Evolutionary conservation across 768 basidiomycete species (phyloP).

Genomic region (Cystofilobasidium bisporidii): DNA sequence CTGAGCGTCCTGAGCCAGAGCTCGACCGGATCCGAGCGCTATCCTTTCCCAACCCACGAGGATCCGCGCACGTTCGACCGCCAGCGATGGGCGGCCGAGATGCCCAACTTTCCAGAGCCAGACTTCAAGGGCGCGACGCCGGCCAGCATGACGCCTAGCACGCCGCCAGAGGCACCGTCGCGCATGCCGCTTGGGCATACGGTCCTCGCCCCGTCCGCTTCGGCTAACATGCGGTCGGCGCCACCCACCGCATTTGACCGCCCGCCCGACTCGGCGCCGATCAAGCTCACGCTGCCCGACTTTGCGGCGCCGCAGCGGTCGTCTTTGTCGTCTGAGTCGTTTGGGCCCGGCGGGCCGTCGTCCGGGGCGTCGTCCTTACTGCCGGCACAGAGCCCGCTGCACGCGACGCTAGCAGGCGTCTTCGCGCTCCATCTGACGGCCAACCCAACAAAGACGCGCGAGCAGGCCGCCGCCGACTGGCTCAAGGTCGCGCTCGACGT

Average conservation of each 20-base stretch:
- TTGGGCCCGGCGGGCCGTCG: too few relatives aligned
- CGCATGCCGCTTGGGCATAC: neutral
- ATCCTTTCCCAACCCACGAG: neutral
- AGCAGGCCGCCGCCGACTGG: conserved; percentile 3
- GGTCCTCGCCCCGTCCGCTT: neutral
- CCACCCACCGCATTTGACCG: neutral
- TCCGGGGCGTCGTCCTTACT: neutral
- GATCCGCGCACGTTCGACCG: neutral
- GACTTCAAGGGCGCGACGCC: conserved; percentile 23
- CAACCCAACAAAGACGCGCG: neutral
- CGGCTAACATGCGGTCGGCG: neutral
- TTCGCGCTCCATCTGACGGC: neutral
- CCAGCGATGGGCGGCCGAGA: too few relatives aligned
- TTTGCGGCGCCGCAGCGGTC: neutral
- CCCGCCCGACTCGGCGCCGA: neutral
- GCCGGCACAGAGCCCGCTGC: neutral
- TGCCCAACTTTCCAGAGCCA: conserved; percentile 14
- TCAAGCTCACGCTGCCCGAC: conserved; percentile 7
- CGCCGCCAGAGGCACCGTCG: neutral
- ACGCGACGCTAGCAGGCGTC: neutral
- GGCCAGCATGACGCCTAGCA: conserved; percentile 3
- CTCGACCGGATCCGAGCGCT: neutral
- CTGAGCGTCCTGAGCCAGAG: neutral
- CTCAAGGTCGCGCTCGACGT: conserved; percentile 3
- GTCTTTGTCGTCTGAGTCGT: neutral